Evolutionary conservation across 176 grass and related monocot species (phyloP).

Genomic region (Olyra latifolia): DNA sequence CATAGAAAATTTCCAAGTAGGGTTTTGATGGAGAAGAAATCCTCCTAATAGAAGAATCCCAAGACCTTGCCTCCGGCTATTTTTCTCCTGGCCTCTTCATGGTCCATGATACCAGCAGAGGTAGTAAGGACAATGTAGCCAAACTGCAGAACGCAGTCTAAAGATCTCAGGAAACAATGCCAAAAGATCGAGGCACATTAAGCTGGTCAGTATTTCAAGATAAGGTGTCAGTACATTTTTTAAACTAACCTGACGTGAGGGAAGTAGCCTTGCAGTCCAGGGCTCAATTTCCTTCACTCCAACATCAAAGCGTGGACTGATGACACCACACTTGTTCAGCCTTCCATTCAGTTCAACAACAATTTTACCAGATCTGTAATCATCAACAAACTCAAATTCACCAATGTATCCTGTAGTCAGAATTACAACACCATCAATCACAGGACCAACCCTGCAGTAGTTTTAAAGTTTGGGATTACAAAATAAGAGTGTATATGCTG

Average conservation of each 20-base stretch:
- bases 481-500: not conserved
- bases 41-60: constrained; percentile 11
- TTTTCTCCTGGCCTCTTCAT: constrained; percentile 30
- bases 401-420: constrained; percentile 31
- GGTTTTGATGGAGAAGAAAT: too few species aligned
- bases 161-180: not conserved
- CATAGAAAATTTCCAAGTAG: not conserved
- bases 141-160: constrained; percentile 11
- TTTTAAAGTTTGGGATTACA: not conserved
- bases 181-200: not conserved
- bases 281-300: constrained; percentile 35
- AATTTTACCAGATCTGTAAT: constrained; percentile 19
- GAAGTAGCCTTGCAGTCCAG: constrained; percentile 32
- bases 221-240: not conserved
- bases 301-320: constrained; percentile 37
- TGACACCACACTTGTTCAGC: constrained; percentile 30
- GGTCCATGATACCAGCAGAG: constrained; percentile 27
- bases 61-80: constrained; percentile 13
- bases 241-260: constrained; percentile 18
- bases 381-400: constrained; percentile 43
- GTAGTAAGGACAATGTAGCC: constrained; percentile 6
- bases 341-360: constrained; percentile 39
- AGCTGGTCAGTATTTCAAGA: not conserved
- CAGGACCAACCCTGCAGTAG: not conserved
- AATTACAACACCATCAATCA: not conserved